Evolutionary conservation across 805 yeast genomes (phyloP).

Genomic region (Wickerhamomyces canadensis): DNA sequence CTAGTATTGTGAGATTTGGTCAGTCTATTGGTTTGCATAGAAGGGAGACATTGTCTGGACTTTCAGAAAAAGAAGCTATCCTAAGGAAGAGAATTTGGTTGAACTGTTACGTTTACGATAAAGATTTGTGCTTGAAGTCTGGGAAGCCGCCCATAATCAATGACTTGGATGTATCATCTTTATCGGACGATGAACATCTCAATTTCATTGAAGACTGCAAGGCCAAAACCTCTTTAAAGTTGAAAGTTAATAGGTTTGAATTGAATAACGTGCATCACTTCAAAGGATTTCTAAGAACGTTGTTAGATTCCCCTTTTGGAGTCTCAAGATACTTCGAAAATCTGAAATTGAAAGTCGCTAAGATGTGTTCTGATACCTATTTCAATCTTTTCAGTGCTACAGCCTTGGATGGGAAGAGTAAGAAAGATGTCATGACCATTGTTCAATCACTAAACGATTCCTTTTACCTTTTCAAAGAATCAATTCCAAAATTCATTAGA

Average conservation of each 20-base stretch:
- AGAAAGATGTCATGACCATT: constrained; percentile 2
- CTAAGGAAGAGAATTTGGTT: constrained; percentile 40
- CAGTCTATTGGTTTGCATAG: constrained; percentile 50
- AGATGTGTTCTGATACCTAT: constrained; percentile 5
- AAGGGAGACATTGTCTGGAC: constrained; percentile 32
- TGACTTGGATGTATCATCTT: constrained; percentile 32
- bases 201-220: neutral
- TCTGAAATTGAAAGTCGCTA: constrained; percentile 2
- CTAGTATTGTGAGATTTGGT: constrained; percentile 44
- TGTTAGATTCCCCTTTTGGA: constrained; percentile 1
- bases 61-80: constrained; percentile 29
- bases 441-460: constrained; percentile 4
- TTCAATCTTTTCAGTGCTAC: constrained; percentile 7
- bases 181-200: constrained; percentile 6
- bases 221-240: neutral
- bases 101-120: constrained; percentile 39
- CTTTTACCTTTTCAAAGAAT: constrained; percentile 2
- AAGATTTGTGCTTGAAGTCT: constrained; percentile 34
- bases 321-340: constrained; percentile 3
- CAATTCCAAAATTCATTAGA: constrained; percentile 8
- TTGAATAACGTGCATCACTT: constrained; percentile 2
- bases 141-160: constrained; percentile 42
- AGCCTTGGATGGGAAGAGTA: constrained; percentile 6
- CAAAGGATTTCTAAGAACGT: constrained; percentile 1
- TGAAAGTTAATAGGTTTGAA: constrained; percentile 1